These are phyloP conservation scores for Colletotrichum echinochloae DNA, from an alignment of 2,329 filamentous ascomycete genomes.

Conservation along the genomic window DNA sequence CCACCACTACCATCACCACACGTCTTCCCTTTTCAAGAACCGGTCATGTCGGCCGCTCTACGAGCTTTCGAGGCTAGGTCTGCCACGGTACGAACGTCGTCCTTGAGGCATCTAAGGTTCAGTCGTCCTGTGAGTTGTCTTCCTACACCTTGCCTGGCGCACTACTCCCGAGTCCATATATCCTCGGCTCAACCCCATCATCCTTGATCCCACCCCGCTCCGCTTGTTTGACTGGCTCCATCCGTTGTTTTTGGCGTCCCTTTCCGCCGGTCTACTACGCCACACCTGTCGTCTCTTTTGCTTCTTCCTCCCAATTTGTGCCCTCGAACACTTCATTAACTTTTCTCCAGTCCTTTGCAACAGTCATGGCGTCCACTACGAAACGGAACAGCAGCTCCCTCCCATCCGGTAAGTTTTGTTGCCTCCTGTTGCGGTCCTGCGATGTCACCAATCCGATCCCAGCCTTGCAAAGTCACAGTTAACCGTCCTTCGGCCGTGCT, in stretches of 20 bases:
- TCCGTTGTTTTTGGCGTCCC: conserved; percentile 9
- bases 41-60: conserved; percentile 41
- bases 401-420: conserved; percentile 58
- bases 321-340: conserved; percentile 2
- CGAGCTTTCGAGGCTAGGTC: conserved; percentile 42
- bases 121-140: conserved; percentile 27
- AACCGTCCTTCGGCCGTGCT: neutral
- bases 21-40: conserved; percentile 17
- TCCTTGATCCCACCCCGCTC: conserved; percentile 26
- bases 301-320: conserved; percentile 10
- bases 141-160: neutral
- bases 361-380: conserved; percentile 64
- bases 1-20: conserved; percentile 13
- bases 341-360: conserved; percentile 43
- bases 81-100: conserved; percentile 33
- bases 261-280: conserved; percentile 4
- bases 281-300: neutral
- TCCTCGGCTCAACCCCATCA: conserved; percentile 23
- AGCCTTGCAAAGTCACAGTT: neutral
- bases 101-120: conserved; percentile 23
- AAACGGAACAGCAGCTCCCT: conserved; percentile 70
- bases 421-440: neutral
- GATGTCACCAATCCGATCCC: neutral
- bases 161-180: conserved; percentile 2
- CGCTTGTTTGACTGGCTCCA: conserved; percentile 20